Conservation (phyloP, 2,329 filamentous ascomycete genomes). For the Cladosporium velox region DNA sequence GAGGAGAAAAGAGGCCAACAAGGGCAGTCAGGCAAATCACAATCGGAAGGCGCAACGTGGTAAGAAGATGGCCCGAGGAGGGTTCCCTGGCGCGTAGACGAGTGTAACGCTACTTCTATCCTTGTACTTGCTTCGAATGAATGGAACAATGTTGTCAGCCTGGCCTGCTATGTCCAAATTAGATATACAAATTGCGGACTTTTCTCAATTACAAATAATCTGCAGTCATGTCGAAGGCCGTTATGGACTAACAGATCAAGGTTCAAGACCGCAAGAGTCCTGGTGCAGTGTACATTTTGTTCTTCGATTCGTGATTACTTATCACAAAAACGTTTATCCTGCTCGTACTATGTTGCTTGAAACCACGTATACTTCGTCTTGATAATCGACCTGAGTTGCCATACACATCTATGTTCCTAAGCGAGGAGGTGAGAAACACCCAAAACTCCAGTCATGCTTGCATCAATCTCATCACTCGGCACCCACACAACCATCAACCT, state of each 20-base stretch:
- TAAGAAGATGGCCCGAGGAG: constrained; percentile 62
- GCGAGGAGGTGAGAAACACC: background rate
- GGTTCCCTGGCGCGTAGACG: constrained; percentile 44
- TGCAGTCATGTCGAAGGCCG: too few relatives aligned
- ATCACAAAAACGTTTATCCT: background rate
- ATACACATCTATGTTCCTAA: background rate
- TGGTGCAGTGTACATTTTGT: too few relatives aligned
- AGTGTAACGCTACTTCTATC: background rate
- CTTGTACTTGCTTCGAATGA: background rate
- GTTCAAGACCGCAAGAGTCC: too few relatives aligned
- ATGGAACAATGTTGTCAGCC: background rate
- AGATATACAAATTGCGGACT: background rate
- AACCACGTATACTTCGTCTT: background rate
- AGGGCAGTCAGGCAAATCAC: constrained; percentile 81
- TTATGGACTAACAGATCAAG: too few relatives aligned
- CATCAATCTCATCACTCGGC: background rate
- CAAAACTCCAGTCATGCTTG: background rate
- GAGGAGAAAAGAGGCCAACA: constrained; percentile 77
- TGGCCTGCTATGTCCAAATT: background rate
- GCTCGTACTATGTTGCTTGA: background rate
- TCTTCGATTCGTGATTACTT: too few relatives aligned
- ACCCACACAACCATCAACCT: background rate
- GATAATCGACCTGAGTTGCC: background rate
- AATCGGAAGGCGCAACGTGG: constrained; percentile 73
- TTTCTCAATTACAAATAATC: background rate